phyloP scores from a whole-genome alignment of 202 grass and related monocot genomes.

The Setaria viridis region DNA sequence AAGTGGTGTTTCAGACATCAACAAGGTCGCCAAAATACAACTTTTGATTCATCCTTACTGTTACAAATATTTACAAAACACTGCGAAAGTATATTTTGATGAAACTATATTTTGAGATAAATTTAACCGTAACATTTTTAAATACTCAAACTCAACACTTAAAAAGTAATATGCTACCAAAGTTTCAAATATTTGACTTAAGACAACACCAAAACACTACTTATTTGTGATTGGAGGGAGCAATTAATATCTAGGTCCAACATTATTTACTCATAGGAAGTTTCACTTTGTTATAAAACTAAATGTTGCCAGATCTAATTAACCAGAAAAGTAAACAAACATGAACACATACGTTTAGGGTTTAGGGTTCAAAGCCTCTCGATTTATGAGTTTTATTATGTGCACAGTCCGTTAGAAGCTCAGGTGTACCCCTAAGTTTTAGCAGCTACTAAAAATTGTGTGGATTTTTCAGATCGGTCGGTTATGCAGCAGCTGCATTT shows the following conservation, averaged over 20 bases:
- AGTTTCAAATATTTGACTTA: background rate
- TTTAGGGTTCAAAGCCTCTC: background rate
- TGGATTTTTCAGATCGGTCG: conserved; percentile 53
- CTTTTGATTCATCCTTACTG: background rate
- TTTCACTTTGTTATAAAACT: background rate
- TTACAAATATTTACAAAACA: background rate
- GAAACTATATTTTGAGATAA: background rate
- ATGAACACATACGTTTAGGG: background rate
- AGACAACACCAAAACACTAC: background rate
- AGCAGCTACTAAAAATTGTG: background rate
- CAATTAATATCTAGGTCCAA: background rate
- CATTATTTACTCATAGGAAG: background rate
- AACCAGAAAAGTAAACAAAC: background rate
- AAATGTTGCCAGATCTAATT: background rate
- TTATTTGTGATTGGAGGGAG: background rate
- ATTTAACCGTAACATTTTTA: background rate
- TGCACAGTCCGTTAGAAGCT: background rate
- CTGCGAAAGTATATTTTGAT: background rate
- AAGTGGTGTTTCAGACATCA: background rate
- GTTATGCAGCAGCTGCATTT: conserved; percentile 51
- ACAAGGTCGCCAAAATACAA: background rate
- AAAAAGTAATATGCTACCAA: background rate
- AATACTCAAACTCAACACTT: background rate
- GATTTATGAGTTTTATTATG: background rate
- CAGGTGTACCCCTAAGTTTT: background rate